Percentiles rank a stretch among this genome's conserved stretches.
Evolutionary conservation across 2,329 filamentous ascomycete species (phyloP).

Genomic region (Colletotrichum tamarilloi): DNA sequence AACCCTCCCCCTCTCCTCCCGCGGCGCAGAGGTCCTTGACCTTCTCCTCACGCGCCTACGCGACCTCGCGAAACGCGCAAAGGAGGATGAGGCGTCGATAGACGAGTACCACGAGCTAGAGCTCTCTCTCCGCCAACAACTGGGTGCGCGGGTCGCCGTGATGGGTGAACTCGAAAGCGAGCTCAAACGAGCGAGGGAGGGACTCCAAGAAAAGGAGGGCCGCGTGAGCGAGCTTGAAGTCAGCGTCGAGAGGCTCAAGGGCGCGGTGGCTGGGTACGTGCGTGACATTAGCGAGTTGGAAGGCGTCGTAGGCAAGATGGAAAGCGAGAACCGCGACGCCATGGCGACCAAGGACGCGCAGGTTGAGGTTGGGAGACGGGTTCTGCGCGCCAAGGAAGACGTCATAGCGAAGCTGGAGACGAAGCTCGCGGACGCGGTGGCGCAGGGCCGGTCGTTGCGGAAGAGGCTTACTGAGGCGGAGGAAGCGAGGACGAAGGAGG

Average conservation of each 20-base stretch:
- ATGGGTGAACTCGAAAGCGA: constrained; percentile 61
- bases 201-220: constrained; percentile 51
- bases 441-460: constrained; percentile 51
- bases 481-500: constrained; percentile 45
- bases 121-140: constrained; percentile 65
- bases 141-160: constrained; percentile 62
- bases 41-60: constrained; percentile 63
- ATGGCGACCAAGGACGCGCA: constrained; percentile 47
- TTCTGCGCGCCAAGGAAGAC: constrained; percentile 50
- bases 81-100: constrained; percentile 63
- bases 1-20: constrained; percentile 61
- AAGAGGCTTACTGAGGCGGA: constrained; percentile 52
- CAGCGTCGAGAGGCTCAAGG: constrained; percentile 61
- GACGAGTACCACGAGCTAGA: constrained; percentile 71
- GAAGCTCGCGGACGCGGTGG: constrained; percentile 54
- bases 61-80: constrained; percentile 56
- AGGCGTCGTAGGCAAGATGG: constrained; percentile 59
- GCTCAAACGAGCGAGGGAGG: constrained; percentile 46
- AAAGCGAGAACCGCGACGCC: constrained; percentile 50
- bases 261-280: constrained; percentile 63
- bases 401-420: constrained; percentile 55
- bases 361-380: constrained; percentile 46
- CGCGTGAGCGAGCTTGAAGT: constrained; percentile 60
- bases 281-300: constrained; percentile 67
- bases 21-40: constrained; percentile 66